Evolutionary conservation across 1,284 basidiomycete genomes (phyloP), one percentile per base, ranked within the genome.

Genomic region (Xerocomus amazonicus): DNA sequence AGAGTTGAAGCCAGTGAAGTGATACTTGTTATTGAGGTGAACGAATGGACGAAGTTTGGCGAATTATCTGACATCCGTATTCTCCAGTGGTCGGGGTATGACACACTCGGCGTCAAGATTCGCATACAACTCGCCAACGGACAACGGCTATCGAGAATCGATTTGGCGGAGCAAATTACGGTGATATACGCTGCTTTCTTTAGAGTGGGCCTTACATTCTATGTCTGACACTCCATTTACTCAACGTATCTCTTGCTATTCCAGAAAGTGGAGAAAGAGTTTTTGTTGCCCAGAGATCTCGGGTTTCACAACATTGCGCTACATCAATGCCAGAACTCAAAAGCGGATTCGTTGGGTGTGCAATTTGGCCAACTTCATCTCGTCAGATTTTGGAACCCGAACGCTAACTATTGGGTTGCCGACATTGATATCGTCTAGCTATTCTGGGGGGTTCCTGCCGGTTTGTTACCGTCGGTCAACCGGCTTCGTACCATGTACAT

Each of bases 41-140:
- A 59, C 41, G 10, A 2, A 1, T 9, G 27, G n/a, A 34, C 7
- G 7, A 23, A 12, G 5, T 9, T 13, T 9, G 8, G 19, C 2
- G 5, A 27, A 1, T 13, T 14, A 19, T 45, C 32, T 7, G 19
- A 36, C 27, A 4, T 23, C 14, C 16, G 3, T 10, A 9, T 10
- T 38, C 9, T 38, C 34, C 14, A 59, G 56, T 63, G 60, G 60
- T 48, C 51, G 3, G 60, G 56, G 7, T 60, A 61, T 48, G 2
- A 31, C 6, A 6, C 29, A 2, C 17, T 23, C 3, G 9, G 2
- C 10, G 42, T 5, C 23, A n/a, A 9, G 26, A 47, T 61, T 34
- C 4, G 2, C 4, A 45, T 32, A 2, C 27, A 12, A 35, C n/a
- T n/a, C 8, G n/a, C 13, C 9, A 35, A 9, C 14, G 34, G 43